Conservation (phyloP, 2,329 filamentous ascomycete genomes). For the Venturia nashicola region DNA sequence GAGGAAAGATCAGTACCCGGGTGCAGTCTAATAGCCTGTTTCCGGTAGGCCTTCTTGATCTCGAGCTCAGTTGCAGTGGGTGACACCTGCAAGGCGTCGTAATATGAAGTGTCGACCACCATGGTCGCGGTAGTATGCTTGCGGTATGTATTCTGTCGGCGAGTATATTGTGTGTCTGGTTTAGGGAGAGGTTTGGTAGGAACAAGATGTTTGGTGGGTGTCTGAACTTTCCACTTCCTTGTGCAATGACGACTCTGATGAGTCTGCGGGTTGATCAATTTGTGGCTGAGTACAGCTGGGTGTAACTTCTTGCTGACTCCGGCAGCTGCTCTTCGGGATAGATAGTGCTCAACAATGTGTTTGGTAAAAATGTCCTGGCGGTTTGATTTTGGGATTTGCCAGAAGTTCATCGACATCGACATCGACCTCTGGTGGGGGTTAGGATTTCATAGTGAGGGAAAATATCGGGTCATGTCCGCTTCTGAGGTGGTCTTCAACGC, state of each 20-base stretch:
- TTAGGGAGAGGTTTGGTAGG: background rate
- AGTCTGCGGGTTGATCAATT: background rate
- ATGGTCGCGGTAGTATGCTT: conserved; percentile 31
- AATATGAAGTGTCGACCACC: conserved; percentile 83
- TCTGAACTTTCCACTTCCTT: background rate
- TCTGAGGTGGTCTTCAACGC: background rate
- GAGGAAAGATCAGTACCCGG: conserved; percentile 44
- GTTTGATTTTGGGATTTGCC: background rate
- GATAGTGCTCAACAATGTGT: background rate
- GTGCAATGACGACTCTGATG: background rate
- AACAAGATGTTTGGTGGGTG: background rate
- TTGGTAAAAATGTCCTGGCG: background rate
- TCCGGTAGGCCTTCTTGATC: conserved; percentile 95
- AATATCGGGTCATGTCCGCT: background rate
- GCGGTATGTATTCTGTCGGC: background rate
- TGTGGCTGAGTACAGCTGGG: background rate
- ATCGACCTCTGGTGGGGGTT: background rate
- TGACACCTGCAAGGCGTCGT: conserved; percentile 74
- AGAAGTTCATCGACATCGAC: background rate
- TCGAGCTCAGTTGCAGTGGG: conserved; percentile 79
- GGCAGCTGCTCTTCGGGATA: background rate
- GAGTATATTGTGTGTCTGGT: background rate
- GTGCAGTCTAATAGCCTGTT: conserved; percentile 81
- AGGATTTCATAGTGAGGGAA: background rate
- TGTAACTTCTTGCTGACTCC: background rate